Evolutionary conservation across 2,329 filamentous ascomycete genomes (phyloP), one percentile per base, ranked within the genome.

Genomic region (Penicillium sp.): DNA sequence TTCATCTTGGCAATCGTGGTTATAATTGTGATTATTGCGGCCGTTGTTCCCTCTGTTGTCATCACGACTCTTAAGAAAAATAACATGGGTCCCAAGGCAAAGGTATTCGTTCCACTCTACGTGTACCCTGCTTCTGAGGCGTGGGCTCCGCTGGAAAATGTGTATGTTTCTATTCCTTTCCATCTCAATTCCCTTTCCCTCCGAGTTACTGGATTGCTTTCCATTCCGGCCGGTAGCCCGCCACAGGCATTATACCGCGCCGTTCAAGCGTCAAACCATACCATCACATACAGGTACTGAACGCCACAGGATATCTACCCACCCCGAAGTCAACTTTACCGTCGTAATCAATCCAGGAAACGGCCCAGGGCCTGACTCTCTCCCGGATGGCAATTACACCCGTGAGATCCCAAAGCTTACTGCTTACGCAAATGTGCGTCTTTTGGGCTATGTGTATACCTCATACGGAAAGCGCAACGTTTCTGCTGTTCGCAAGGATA

Each of bases 391-490:
- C 51, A 75, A 76, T 63, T 80, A 79, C 63, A 74, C 72, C 29
- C 68, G 72, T 38, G 77, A 76, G 60, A 73, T 79, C 47, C 70
- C 72, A 36, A 70, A 65, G 51, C 70, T 81, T 46, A 72, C 74
- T 53, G 65, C 68, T 21, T 70, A 76, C 61, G 66, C 76, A 58
- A 83, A 84, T 69, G 77, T 79, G 51, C 73, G 76, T 34, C 75
- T 81, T 47, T 68, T 84, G 53, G 79, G 76, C 11, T 82, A 81
- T 65, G 80, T 82, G 66, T 70, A 80, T 45, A 79, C 78, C 54
- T 81, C 78, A 38, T 84, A 82, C 66, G 72, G 70, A 23, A 69
- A 64, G 46, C 73, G 74, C 49, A 66, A 74, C 49, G 65, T 80
- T 70, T 67, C 74, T 65, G 57, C 75, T 71, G 67, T 78, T 47